Base-by-base conservation (phyloP, 1,284 basidiomycete species). In the Ganoderma leucocontextum region DNA sequence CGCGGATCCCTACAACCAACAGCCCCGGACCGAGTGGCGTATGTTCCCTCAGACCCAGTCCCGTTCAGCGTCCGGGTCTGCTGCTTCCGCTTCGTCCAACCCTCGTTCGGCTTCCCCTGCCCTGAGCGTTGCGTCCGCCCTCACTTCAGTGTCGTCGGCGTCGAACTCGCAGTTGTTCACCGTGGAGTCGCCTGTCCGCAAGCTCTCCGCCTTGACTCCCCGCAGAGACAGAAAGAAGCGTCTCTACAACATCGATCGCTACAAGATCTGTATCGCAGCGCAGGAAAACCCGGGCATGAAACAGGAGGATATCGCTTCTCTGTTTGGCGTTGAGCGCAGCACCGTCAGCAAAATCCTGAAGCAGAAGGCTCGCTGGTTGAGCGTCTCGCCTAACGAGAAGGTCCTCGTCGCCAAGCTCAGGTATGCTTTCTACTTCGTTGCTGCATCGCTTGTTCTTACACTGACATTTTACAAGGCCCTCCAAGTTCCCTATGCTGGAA, bases 321-420 rank as follows among this genome's bases (percentile, higher is more conserved):
- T 82, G 49, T 97, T 92, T 77, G 88, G 88, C 63, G 92, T 96
- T 65, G 95, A 97, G 78, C 90, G 95, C 62, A 95, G 93, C 80
- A 97, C 95, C n/a, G 93, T 97, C 77, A 94, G 92, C 81, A 96
- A 97, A 82, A 96, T 96, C 72, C 85, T 97, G 70, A 96, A 96
- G 78, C 82, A 93, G 75, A 94, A 93, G 80, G 85, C 87, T 19
- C 90, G 90, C 74, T 97, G 95, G 95, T 81, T 96, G 75, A 88
- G 86, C 68, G 86, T 94, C 60, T 81, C 85, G 17, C 85, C 87
- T 63, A 85, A 88, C 71, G 86, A 88, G 68, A 84, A 83, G 65
- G 80, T 86, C 67, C 83, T 85, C 58, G 84, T 89, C 58, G 85
- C 89, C 17, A 92, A 91, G 75, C 86, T 91, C 77, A 86, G 91